phyloP scores from a whole-genome alignment of 179 eudicot genomes.

The Actinidia chinensis region DNA sequence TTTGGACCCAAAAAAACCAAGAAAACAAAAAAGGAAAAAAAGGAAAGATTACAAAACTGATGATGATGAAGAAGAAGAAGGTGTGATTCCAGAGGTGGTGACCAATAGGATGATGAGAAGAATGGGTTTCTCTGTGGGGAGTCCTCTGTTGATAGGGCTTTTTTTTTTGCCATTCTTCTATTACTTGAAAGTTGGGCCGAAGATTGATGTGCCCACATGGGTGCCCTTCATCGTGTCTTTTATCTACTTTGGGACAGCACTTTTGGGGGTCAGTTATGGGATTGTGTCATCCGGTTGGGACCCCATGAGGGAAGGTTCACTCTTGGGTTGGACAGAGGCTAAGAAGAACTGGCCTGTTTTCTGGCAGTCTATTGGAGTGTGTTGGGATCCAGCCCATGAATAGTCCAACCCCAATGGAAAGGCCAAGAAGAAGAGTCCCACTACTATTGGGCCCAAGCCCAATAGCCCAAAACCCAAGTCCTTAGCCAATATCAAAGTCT shows the following conservation, averaged over 20 bases:
- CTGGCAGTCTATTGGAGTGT: too few relatives aligned
- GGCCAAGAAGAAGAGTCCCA: too few relatives aligned
- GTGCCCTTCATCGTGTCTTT: slow-evolving; percentile 90
- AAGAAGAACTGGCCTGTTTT: slow-evolving; percentile 98
- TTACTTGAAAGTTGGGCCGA: slow-evolving; percentile 77
- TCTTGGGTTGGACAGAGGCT: slow-evolving; percentile 91
- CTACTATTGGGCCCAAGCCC: too few relatives aligned
- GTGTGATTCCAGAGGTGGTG: slow-evolving; percentile 82
- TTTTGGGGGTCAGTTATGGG: slow-evolving; percentile 89
- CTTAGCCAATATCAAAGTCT: too few relatives aligned
- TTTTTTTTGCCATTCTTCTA: slow-evolving; percentile 87
- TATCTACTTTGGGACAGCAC: slow-evolving; percentile 86
- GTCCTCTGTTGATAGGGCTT: slow-evolving; percentile 72
- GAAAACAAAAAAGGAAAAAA: slow-evolving; percentile 30
- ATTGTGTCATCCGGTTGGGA: slow-evolving; percentile 98
- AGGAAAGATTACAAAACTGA: slow-evolving; percentile 31
- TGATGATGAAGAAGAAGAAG: slow-evolving; percentile 45
- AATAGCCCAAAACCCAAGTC: too few relatives aligned
- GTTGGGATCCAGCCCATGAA: too few relatives aligned
- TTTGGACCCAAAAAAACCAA: slow-evolving; percentile 62
- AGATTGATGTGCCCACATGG: slow-evolving; percentile 91
- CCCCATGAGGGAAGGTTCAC: slow-evolving; percentile 93
- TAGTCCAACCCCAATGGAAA: too few relatives aligned
- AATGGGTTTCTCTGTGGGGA: slow-evolving; percentile 85
- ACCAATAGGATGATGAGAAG: slow-evolving; percentile 90